Conservation (phyloP, 306 rosid genomes). For the Senna tora region DNA sequence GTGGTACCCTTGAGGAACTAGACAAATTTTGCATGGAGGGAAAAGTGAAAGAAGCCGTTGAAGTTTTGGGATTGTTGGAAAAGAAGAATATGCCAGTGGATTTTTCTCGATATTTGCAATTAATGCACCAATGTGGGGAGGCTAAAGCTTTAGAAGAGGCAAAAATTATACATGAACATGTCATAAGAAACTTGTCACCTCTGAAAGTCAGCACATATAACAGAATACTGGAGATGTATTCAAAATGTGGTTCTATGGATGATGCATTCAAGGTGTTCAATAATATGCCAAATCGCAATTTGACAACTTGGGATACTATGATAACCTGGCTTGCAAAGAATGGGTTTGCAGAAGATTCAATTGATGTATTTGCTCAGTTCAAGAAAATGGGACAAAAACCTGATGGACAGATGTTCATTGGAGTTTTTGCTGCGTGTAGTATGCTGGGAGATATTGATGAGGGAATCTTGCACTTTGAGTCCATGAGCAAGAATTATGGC, state of each 20-base stretch:
- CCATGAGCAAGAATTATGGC: conserved; percentile 70
- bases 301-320: conserved; percentile 86
- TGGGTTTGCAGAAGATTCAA: conserved; percentile 74
- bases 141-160: conserved; percentile 69
- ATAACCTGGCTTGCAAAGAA: conserved; percentile 69
- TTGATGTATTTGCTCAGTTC: conserved; percentile 69
- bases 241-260: conserved; percentile 74
- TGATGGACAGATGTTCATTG: conserved; percentile 69
- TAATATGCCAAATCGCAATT: conserved; percentile 62
- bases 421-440: conserved; percentile 66
- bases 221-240: conserved; percentile 75
- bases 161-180: conserved; percentile 52
- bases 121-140: conserved; percentile 66
- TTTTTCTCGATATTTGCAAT: conserved; percentile 50
- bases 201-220: conserved; percentile 62
- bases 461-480: conserved; percentile 71
- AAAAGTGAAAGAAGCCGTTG: conserved; percentile 73
- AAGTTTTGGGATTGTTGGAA: conserved; percentile 57
- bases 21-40: conserved; percentile 67
- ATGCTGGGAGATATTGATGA: conserved; percentile 63
- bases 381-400: conserved; percentile 66
- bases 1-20: conserved; percentile 61
- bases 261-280: conserved; percentile 61
- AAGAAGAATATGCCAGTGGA: conserved; percentile 52
- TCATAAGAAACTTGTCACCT: conserved; percentile 50